Evolutionary conservation across 305 asterid species (phyloP).

Genomic region (Salvia sclarea): DNA sequence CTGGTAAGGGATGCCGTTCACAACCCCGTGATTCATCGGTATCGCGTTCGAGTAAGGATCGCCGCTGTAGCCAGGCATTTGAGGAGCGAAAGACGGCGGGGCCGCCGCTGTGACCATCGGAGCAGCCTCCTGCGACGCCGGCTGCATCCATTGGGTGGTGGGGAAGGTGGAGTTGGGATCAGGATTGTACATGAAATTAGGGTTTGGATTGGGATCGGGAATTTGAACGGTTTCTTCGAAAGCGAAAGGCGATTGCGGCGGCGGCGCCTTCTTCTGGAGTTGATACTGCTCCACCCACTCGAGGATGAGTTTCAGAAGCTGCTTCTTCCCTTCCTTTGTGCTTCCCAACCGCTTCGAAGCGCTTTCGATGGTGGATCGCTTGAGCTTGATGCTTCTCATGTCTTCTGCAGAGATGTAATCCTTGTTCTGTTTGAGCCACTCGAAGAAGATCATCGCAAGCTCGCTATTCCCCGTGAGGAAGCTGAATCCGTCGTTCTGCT

Average conservation of each 20-base stretch:
- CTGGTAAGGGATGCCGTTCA: slow-evolving; percentile 46
- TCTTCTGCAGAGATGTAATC: slow-evolving; percentile 85
- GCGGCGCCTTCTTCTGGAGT: slow-evolving; percentile 55
- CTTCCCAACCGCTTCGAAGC: slow-evolving; percentile 78
- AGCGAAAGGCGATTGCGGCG: slow-evolving; percentile 28
- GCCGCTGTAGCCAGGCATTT: slow-evolving; percentile 29
- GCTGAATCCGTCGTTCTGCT: slow-evolving; percentile 36
- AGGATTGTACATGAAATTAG: slow-evolving; percentile 34
- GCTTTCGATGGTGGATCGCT: slow-evolving; percentile 75
- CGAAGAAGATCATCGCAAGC: slow-evolving; percentile 69
- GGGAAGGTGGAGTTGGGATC: too few relatives aligned
- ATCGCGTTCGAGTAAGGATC: slow-evolving; percentile 39
- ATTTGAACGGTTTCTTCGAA: slow-evolving; percentile 30
- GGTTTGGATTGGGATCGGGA: slow-evolving; percentile 34
- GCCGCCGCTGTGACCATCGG: too few relatives aligned
- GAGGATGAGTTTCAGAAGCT: slow-evolving; percentile 71
- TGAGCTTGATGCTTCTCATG: slow-evolving; percentile 81
- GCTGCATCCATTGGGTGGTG: slow-evolving; percentile 41
- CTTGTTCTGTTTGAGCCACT: slow-evolving; percentile 85
- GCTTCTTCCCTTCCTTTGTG: slow-evolving; percentile 71
- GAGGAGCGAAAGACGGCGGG: slow-evolving; percentile 22
- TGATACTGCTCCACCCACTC: slow-evolving; percentile 83
- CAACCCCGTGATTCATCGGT: slow-evolving; percentile 36
- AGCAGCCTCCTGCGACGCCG: slow-evolving; percentile 26
- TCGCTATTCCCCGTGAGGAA: slow-evolving; percentile 64